Base-by-base conservation (phyloP, 345 rosid genomes). In the Salix exigua region DNA sequence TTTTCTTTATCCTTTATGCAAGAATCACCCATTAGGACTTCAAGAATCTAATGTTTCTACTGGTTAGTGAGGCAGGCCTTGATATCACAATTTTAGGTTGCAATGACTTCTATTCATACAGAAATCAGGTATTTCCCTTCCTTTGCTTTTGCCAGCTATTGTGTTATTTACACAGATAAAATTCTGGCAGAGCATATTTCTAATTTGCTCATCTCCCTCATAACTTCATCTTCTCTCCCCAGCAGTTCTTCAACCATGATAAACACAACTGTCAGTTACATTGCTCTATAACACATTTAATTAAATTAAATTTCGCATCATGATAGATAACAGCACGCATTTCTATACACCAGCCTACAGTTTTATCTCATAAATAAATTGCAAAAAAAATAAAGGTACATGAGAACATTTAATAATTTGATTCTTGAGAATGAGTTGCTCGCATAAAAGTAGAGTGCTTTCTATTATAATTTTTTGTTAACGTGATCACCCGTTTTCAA, bases 61-160 rank as follows among this genome's bases (percentile, higher is more conserved):
- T 63, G 78, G 78, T 77, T 76, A 71, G 37, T 71, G 79, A 38
- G 85, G 83, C 88, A 96, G 99, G 99, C 81, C 91, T 96, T 86
- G 91, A 92, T 85, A 87, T 96, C 79, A 92, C 94, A 35, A 83
- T 96, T 71, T 86, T 96, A 80, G 98, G 99, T 74, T 82, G 90
- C 87, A 96, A 93, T 84, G 97, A 96, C 85, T 93, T 93, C 86
- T 96, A 96, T 79, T 96, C 99, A 23, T 96, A 93, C 74, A 87
- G 99, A 74, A 92, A 87, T 82, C 93, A 88, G 94, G 98, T 96
- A 74, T 65, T 35, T 5, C 8, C 44, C 26, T 51, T 38, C 30
- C 6, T 76, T 66, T 30, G n/a, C 17, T n/a, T 64, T 26, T 51
- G 2, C 58, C 9, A 51, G n/a, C 58, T 6, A 51, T 51, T 19